Evolutionary conservation across 352 stramenopile genomes (phyloP).

Genomic region (Globisporangium sylvaticum): DNA sequence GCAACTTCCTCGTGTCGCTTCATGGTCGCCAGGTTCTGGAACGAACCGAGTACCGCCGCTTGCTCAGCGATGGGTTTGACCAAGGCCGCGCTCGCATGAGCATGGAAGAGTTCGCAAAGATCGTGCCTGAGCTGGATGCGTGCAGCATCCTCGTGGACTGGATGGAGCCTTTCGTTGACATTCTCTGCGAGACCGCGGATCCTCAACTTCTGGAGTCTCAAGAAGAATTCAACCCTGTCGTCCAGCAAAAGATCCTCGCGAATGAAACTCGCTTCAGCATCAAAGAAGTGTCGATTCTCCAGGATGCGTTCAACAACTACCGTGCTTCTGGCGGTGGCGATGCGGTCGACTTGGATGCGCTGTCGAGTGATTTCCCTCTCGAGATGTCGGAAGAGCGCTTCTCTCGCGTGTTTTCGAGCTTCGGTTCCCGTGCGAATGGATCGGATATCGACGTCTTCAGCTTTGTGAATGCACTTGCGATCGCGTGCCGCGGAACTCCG

Average conservation of each 20-base stretch:
- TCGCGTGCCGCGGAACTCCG: constrained; percentile 62
- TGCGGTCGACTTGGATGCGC: constrained; percentile 67
- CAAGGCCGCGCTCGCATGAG: constrained; percentile 74
- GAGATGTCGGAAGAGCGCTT: constrained; percentile 85
- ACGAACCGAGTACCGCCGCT: constrained; percentile 59
- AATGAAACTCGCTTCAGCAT: constrained; percentile 77
- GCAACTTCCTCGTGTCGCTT: constrained; percentile 83
- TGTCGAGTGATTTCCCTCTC: constrained; percentile 76
- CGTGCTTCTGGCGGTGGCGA: constrained; percentile 61
- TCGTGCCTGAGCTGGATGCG: constrained; percentile 50
- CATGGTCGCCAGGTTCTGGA: constrained; percentile 76
- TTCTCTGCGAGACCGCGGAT: constrained; percentile 78
- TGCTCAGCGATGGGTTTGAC: constrained; percentile 80
- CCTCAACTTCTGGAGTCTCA: constrained; percentile 79
- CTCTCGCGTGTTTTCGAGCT: constrained; percentile 68
- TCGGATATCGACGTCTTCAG: constrained; percentile 84
- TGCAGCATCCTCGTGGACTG: constrained; percentile 68
- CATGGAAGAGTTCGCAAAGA: constrained; percentile 64
- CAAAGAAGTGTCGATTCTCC: constrained; percentile 75
- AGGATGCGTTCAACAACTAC: constrained; percentile 86
- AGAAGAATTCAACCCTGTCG: constrained; percentile 85
- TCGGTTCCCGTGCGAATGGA: constrained; percentile 74
- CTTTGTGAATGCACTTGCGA: constrained; percentile 79
- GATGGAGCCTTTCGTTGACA: constrained; percentile 84
- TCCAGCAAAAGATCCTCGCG: constrained; percentile 86